Evolutionary conservation across 2,329 filamentous ascomycete genomes (phyloP), one percentile per base, ranked within the genome.

Genomic region (Aspergillus novofumigatus): DNA sequence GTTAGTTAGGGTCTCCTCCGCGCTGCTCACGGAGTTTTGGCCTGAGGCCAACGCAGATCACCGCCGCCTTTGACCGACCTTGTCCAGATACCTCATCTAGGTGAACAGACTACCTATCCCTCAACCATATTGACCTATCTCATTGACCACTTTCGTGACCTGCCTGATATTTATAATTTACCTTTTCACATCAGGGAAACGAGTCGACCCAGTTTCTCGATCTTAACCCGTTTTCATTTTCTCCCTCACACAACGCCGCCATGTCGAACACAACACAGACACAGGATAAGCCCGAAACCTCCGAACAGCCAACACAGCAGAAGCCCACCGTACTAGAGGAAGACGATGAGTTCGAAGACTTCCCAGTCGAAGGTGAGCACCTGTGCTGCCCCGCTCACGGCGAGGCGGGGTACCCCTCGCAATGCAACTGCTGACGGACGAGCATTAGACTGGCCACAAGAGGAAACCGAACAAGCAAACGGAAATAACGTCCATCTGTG

Each of bases 261-360:
- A 84, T 83, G 81, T 82, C 81, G 58, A 73, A 70, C 62, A 59
- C 71, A 59, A 67, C 67, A 41, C 65, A 68, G 54, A 49, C 65
- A 56, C 65, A 75, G 58, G 69, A 67, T 60, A 73, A 71, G 68
- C 69, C 63, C 55, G 71, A 77, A 56, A 56, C 70, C 56, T 67
- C 74, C 53, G 69, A 75, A 72, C 80, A 77, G 69, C 80, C 76
- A 57, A 78, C 81, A 65, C 79, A 85, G 69, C 80, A 86, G 71
- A 88, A 89, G 75, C 80, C 85, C 57, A 79, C 87, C 35, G 84
- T 89, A 57, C 83, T 97, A 28, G 94, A 96, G 75, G 94, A 99
- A 75, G 94, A 99, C 72, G 94, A 99, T 75, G 94, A 99, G 80
- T 99, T 99, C 70, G 94, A 99, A 74, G 94, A 99, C 75, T 99